Conservation (phyloP, 345 rosid species). For the Aquilaria malaccensis region DNA sequence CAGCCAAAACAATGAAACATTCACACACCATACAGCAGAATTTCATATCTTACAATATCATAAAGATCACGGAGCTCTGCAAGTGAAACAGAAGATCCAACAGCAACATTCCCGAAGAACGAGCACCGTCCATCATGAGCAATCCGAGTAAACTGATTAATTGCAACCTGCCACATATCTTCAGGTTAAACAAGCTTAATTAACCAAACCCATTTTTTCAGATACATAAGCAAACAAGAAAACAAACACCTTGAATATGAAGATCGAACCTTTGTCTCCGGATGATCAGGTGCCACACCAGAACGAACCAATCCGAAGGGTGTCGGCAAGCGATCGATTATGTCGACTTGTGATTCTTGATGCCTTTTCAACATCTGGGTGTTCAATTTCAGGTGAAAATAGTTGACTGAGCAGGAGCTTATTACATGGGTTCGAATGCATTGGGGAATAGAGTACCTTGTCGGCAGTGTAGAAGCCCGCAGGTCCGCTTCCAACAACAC, state of each 20-base stretch:
- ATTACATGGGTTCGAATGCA: too few relatives aligned
- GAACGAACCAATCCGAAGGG: constrained; percentile 95
- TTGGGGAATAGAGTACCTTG: constrained; percentile 34
- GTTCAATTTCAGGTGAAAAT: neutral
- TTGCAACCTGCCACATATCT: constrained; percentile 62
- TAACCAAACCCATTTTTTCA: constrained; percentile 28
- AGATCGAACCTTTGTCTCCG: constrained; percentile 68
- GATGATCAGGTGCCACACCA: constrained; percentile 96
- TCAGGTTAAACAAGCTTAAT: constrained; percentile 36
- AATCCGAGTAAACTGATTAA: constrained; percentile 83
- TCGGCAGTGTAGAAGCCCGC: constrained; percentile 90
- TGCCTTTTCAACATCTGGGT: constrained; percentile 70
- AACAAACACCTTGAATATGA: neutral
- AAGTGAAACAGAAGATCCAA: constrained; percentile 64
- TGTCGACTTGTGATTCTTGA: constrained; percentile 52
- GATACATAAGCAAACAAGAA: neutral
- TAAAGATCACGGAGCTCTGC: constrained; percentile 77
- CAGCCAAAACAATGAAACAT: neutral
- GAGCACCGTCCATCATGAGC: constrained; percentile 57
- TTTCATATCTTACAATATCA: constrained; percentile 42
- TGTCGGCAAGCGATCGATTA: constrained; percentile 84
- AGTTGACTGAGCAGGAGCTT: too few relatives aligned
- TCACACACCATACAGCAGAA: neutral
- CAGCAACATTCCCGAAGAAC: constrained; percentile 68
- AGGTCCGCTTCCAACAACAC: constrained; percentile 90